Percentiles rank a stretch among this genome's conserved stretches.
Conservation (phyloP, 768 basidiomycete species). For the Naematelia encephala region DNA sequence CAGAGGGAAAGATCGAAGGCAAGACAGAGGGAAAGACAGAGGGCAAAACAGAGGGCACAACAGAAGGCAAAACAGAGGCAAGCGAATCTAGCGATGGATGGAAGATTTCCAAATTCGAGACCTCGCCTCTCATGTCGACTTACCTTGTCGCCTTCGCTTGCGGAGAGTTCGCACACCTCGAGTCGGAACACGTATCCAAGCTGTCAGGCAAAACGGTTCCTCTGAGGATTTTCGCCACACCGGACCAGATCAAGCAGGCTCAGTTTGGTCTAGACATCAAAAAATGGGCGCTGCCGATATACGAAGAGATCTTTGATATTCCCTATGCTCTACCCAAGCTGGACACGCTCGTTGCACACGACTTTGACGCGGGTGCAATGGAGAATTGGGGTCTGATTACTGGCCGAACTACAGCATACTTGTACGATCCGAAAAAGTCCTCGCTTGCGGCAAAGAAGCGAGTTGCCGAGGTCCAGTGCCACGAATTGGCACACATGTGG, state of each 20-base stretch:
- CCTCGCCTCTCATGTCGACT: constrained; percentile 76
- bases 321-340: constrained; percentile 91
- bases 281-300: constrained; percentile 72
- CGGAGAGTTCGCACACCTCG: constrained; percentile 61
- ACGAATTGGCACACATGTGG: constrained; percentile 62
- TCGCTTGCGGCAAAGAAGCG: constrained; percentile 72
- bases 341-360: constrained; percentile 80
- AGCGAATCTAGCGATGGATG: constrained; percentile 53
- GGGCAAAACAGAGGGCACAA: constrained; percentile 49
- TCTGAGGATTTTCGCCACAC: constrained; percentile 78
- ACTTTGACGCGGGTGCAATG: constrained; percentile 85
- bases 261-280: constrained; percentile 85
- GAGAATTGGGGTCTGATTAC: constrained; percentile 80
- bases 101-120: constrained; percentile 78
- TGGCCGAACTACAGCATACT: constrained; percentile 74
- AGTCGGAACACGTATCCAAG: constrained; percentile 72
- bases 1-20: constrained; percentile 47
- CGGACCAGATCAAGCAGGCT: constrained; percentile 76
- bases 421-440: constrained; percentile 71
- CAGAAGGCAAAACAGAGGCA: constrained; percentile 45
- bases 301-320: constrained; percentile 87
- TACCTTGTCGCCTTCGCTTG: constrained; percentile 88
- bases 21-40: constrained; percentile 49
- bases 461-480: constrained; percentile 73
- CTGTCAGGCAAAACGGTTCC: constrained; percentile 76